Conservation (phyloP, 2,329 filamentous ascomycete genomes). For the Pyricularia pennisetigena region DNA sequence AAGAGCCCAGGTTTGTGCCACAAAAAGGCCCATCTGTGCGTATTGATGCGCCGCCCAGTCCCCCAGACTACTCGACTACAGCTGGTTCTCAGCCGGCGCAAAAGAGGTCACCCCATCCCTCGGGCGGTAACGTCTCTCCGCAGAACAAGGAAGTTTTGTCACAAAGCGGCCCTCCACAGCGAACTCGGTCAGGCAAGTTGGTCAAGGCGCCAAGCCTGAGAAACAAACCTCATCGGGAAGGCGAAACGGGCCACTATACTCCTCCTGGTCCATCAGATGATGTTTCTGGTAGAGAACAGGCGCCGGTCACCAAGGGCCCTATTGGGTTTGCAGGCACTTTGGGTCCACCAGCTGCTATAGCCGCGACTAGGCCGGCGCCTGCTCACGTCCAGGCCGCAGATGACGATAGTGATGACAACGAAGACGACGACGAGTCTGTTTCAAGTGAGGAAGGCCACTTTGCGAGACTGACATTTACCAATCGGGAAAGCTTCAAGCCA, state of each 20-base stretch:
- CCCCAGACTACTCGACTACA: neutral
- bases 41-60: neutral
- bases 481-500: conserved; percentile 30
- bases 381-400: conserved; percentile 7
- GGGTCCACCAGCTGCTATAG: neutral
- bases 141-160: neutral
- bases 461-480: conserved; percentile 31
- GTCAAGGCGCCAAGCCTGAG: conserved; percentile 12
- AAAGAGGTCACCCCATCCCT: neutral
- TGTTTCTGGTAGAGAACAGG: neutral
- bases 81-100: neutral
- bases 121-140: neutral
- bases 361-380: neutral
- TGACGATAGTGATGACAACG: conserved; percentile 19
- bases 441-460: conserved; percentile 22
- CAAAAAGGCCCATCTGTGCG: neutral
- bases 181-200: conserved; percentile 10
- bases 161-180: neutral
- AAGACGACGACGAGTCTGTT: conserved; percentile 18
- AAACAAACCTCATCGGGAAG: conserved; percentile 14
- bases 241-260: conserved; percentile 10
- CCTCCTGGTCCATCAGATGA: neutral
- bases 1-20: neutral
- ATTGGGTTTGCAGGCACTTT: neutral
- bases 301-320: neutral